Evolutionary conservation across 805 yeast genomes (phyloP), one percentile per base, ranked within the genome.

Genomic region (Teunomyces stri): DNA sequence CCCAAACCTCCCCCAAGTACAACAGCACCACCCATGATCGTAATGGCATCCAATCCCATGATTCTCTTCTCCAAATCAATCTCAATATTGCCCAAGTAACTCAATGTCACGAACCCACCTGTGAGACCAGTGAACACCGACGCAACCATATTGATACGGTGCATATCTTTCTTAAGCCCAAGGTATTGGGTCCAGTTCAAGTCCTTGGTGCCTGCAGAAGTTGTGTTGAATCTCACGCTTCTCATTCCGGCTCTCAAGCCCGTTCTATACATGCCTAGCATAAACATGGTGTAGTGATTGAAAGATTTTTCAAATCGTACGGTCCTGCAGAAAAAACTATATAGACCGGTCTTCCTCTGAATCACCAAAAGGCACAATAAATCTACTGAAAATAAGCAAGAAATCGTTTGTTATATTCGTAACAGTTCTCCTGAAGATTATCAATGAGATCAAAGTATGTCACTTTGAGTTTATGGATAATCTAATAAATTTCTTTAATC

Each of bases 41-140:
- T 80, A 56, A 88, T 74, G n/a, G 96, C 89, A 61, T 94, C 98
- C 51, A 92, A 75, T 2, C 98, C 99, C 67, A 87, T 79, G 43
- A 92, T 78, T 51, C 82, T 79, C 63, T 89, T 88, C 38, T 96
- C 89, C 31, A 92, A 87, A 64, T 92, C 97, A 51, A 94, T 81
- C 61, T 89, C 94, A 55, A 87, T 72, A 56, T 87, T 85, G 25
- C 96, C 84, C 44, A 91, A 73, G 62, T 82, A 84, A 0, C 80
- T 80, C 81, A 91, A 87, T 1, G 97, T 84, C 4, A 76, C 60
- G 11, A 76, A 71, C 18, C 88, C 80, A 1, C 95, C 89, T 6
- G 76, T 57, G 7, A 87, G 45, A 0, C 91, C 86, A 3, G 96
- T 82, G 45, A 83, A 61, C 2, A 80, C 72, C 1, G 96, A 87